These are phyloP conservation scores for Pleurotus salmoneostramineus DNA, from an alignment of 768 basidiomycete species.

Conservation along the genomic window DNA sequence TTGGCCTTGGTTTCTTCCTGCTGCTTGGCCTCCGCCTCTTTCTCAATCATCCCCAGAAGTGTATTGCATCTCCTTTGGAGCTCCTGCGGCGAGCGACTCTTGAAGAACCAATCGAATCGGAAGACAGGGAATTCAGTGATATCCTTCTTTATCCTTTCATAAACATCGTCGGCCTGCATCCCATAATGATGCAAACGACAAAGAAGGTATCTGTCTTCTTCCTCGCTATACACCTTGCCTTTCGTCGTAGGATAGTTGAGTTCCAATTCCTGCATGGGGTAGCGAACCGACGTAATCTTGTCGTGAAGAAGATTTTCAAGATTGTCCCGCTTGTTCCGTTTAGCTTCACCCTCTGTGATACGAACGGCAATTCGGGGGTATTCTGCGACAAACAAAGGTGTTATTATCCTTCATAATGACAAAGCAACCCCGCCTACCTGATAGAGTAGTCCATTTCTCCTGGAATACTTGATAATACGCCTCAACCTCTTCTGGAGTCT, in stretches of 20 bases:
- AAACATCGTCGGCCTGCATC: conserved; percentile 84
- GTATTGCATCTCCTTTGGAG: conserved; percentile 86
- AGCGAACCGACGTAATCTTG: conserved; percentile 80
- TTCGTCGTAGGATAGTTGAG: conserved; percentile 94
- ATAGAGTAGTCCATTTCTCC: conserved; percentile 83
- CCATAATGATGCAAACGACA: conserved; percentile 89
- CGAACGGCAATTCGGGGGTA: conserved; percentile 78
- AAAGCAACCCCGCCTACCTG: conserved; percentile 42
- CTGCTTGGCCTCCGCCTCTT: conserved; percentile 73
- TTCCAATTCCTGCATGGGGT: conserved; percentile 96
- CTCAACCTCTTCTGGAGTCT: conserved; percentile 73
- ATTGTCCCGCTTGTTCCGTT: conserved; percentile 82
- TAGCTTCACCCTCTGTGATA: conserved; percentile 85
- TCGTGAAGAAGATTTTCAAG: conserved; percentile 72
- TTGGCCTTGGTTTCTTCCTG: conserved; percentile 67
- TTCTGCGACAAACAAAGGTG: conserved; percentile 36
- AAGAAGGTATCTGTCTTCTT: conserved; percentile 94
- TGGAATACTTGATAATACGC: conserved; percentile 82
- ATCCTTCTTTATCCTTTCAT: conserved; percentile 94
- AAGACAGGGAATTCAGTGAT: conserved; percentile 97
- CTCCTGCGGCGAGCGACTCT: conserved; percentile 88
- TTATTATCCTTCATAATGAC: too few relatives aligned
- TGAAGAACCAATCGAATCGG: conserved; percentile 98
- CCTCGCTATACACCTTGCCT: conserved; percentile 94
- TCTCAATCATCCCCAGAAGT: conserved; percentile 84